These are phyloP conservation scores for Schizonepeta tenuifolia DNA, from an alignment of 257 asterid genomes.

Conservation along the genomic window DNA sequence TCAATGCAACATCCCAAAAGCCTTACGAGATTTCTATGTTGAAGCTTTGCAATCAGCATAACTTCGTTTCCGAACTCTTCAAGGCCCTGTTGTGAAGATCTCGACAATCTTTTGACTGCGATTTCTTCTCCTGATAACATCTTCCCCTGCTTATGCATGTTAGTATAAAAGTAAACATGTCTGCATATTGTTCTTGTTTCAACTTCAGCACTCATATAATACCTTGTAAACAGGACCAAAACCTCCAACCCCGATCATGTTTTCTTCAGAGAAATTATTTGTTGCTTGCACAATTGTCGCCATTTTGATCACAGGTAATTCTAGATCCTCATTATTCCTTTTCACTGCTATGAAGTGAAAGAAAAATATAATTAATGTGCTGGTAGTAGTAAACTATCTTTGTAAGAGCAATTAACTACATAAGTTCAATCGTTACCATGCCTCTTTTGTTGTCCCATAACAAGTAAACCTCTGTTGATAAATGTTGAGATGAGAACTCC, in stretches of 20 bases:
- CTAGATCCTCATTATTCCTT: constrained; percentile 29
- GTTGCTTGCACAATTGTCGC: constrained; percentile 40
- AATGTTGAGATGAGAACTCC: constrained; percentile 28
- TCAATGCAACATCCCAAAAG: neutral
- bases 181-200: neutral
- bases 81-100: neutral
- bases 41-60: neutral
- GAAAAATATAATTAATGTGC: neutral
- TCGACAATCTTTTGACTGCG: neutral
- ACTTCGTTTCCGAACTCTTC: neutral
- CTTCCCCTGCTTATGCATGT: neutral
- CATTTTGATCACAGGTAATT: constrained; percentile 40
- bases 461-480: constrained; percentile 2
- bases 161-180: too few species aligned
- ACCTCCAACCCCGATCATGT: constrained; percentile 36
- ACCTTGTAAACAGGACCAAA: constrained; percentile 47
- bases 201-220: neutral
- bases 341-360: neutral
- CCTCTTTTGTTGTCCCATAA: constrained; percentile 16
- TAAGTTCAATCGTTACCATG: constrained; percentile 31
- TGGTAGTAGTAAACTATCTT: too few species aligned
- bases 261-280: constrained; percentile 40
- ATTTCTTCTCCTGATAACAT: neutral
- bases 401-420: too few species aligned
- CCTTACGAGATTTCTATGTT: neutral